Base-by-base conservation (phyloP, 2,329 filamentous ascomycete genomes). In the Neonectria sp. region DNA sequence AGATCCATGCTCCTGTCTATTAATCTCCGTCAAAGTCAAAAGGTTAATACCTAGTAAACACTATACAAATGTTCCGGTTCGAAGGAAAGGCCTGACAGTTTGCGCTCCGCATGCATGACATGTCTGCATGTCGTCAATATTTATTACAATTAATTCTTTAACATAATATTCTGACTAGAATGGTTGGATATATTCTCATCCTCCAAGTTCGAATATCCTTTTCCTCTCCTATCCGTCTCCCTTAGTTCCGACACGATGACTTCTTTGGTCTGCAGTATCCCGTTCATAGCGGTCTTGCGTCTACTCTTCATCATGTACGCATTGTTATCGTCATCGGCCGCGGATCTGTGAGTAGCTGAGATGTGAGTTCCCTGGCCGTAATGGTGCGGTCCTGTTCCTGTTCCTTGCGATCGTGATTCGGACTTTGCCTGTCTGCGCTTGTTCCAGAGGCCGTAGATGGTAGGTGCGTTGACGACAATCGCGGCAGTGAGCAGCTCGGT, bases 381-480 rank as follows among this genome's bases (percentile, higher is more conserved):
- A 17, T 60, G 57, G 11, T 52, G 56, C 33, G 15, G 21, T n/a
- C 49, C 56, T 9, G 49, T 29, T 6, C 53, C 53, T 8, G 64
- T 67, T 7, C 46, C 64, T 3, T 27, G 60, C 13, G 64, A 63
- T 21, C 46, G 58, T 2, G 66, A 63, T 31, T 46, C 46, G 0
- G 68, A 65, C 37, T 69, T 76, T 6, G 73, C 67, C 45, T 71
- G 64, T 40, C 60, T 67, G 11, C 55, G 61, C 52, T 76, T 77
- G 35, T 79, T 80, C 77, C 77, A 79, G 2, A 80, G 65, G 3
- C 76, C 79, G 60, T 79, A 82, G 11, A 83, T 64, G 0, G 80
- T 80, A 1, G 81, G 81, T 0, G 77, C 76, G 59, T 83, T 83
- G 24, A 82, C 81, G 6, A 83, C 80, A 4, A 78, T 60, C 2